phyloP scores from a whole-genome alignment of 164 flowering plant genomes.

The Tetracentron sinense region DNA sequence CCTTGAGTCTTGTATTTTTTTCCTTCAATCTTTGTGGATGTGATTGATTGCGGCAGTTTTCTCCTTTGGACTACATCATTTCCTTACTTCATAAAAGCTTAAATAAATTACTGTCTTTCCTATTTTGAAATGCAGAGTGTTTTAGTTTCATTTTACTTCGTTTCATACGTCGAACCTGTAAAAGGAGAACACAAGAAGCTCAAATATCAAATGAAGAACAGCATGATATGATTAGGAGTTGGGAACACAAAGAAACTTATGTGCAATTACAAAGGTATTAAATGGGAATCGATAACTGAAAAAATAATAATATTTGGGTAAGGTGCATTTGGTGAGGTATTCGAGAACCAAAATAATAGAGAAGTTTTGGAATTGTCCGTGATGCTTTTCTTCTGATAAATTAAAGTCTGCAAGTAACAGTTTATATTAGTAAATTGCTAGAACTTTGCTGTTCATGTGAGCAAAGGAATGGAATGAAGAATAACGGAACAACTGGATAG shows the following conservation, averaged over 20 bases:
- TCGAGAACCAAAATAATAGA: neutral
- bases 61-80: too few relatives aligned
- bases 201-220: constrained; percentile 65
- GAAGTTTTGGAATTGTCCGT: neutral
- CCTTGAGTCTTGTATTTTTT: too few relatives aligned
- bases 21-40: too few relatives aligned
- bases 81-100: too few relatives aligned
- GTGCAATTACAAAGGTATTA: constrained; percentile 87
- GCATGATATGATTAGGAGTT: constrained; percentile 71
- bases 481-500: neutral
- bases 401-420: neutral
- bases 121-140: neutral
- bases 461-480: neutral
- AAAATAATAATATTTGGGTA: constrained; percentile 69
- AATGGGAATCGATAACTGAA: constrained; percentile 89
- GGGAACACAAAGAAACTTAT: constrained; percentile 73
- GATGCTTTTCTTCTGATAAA: neutral
- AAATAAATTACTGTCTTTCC: neutral
- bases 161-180: constrained; percentile 58
- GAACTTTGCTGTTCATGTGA: neutral
- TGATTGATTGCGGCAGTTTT: too few relatives aligned
- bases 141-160: constrained; percentile 1
- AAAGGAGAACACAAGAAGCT: constrained; percentile 67
- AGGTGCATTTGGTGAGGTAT: constrained; percentile 93
- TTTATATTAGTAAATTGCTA: neutral